Evolutionary conservation across 1,139 yeast genomes (phyloP).

Genomic region (Pichia sp.): DNA sequence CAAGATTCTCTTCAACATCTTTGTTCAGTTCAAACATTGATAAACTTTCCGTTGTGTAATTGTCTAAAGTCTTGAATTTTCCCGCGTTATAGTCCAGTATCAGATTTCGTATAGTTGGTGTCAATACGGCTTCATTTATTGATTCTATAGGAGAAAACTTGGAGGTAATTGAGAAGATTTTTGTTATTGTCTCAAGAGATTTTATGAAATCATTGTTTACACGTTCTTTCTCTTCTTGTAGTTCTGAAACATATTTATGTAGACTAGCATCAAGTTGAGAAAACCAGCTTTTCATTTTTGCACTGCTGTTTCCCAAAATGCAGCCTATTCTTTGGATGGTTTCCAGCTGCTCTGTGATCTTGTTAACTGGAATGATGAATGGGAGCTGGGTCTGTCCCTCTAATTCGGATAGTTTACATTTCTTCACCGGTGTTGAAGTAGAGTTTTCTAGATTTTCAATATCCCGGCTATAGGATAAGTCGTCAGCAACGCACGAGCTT

Average conservation of each 20-base stretch:
- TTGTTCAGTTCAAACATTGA: conserved; percentile 18
- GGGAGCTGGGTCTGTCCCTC: too few species aligned
- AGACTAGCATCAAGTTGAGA: conserved; percentile 2
- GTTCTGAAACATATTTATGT: conserved; percentile 9
- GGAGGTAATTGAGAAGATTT: conserved; percentile 17
- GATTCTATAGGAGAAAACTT: conserved; percentile 12
- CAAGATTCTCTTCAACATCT: conserved; percentile 20
- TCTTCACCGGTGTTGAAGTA: too few species aligned
- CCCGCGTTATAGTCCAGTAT: conserved; percentile 17
- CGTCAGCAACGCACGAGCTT: too few species aligned
- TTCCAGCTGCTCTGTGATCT: too few species aligned
- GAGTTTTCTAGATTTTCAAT: too few species aligned
- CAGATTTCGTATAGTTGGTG: conserved; percentile 15
- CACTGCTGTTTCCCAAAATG: conserved; percentile 10
- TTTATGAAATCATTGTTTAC: conserved; percentile 18
- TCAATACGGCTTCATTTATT: conserved; percentile 11
- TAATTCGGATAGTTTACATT: too few species aligned
- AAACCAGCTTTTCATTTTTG: conserved; percentile 6
- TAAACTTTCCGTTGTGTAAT: conserved; percentile 17
- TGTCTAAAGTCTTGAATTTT: conserved; percentile 12
- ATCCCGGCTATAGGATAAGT: too few species aligned
- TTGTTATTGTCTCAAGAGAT: conserved; percentile 22
- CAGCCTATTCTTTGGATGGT: conserved; percentile 7
- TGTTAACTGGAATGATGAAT: too few species aligned
- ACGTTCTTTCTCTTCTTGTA: conserved; percentile 12